Evolutionary conservation across 352 stramenopile species (phyloP).

Genomic region (Heterotrichella gracilis): DNA sequence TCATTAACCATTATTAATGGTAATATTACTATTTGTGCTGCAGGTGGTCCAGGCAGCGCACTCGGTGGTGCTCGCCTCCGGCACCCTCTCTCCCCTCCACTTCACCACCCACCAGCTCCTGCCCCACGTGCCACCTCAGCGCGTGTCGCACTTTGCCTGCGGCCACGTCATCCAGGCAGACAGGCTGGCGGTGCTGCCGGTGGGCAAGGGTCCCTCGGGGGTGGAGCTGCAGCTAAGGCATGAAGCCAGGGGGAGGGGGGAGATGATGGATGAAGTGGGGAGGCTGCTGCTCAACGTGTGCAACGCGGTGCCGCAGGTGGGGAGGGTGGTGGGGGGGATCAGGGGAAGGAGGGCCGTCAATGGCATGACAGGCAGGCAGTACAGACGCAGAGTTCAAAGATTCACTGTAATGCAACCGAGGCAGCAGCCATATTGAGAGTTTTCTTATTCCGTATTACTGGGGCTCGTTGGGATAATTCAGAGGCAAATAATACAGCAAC

Average conservation of each 20-base stretch:
- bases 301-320: conserved; percentile 46
- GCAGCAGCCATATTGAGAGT: no score
- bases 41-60: conserved; percentile 62
- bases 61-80: conserved; percentile 70
- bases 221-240: conserved; percentile 56
- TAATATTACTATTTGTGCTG: no score
- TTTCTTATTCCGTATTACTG: no score
- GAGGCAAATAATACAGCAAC: no score
- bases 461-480: no score
- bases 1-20: no score
- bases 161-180: conserved; percentile 70
- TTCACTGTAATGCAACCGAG: no score
- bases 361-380: no score
- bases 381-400: no score
- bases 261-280: conserved; percentile 60
- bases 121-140: conserved; percentile 27
- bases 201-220: conserved; percentile 36
- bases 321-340: no score
- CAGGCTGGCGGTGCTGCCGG: conserved; percentile 40
- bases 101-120: conserved; percentile 68
- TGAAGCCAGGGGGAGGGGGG: no score
- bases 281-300: conserved; percentile 55
- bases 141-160: conserved; percentile 72
- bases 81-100: conserved; percentile 74
- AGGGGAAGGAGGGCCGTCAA: no score